Percentiles rank a stretch among this genome's conserved stretches.
These are phyloP conservation scores for Triticum dicoccoides DNA, from an alignment of 176 grass and related monocot species.

Conservation along the genomic window DNA sequence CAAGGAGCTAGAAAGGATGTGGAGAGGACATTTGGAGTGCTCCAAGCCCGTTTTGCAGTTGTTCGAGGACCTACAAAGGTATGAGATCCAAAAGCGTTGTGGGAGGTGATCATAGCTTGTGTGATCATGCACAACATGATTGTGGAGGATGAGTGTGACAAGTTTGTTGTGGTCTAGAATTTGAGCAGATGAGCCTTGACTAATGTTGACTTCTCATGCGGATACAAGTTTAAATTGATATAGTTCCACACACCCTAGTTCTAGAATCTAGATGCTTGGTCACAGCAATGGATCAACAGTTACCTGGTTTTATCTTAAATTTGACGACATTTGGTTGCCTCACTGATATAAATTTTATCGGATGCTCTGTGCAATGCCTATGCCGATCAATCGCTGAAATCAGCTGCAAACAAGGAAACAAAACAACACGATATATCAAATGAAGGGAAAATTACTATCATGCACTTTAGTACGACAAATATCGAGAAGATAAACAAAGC, in stretches of 20 bases:
- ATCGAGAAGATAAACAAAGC: neutral
- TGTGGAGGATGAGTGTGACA: no score
- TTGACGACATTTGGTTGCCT: constrained; percentile 81
- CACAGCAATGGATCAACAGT: neutral
- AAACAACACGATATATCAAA: neutral
- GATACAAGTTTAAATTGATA: neutral
- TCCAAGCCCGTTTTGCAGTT: no score
- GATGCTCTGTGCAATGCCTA: constrained; percentile 86
- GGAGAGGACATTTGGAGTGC: no score
- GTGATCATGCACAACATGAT: no score
- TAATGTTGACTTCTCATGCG: neutral
- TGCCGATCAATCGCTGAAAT: constrained; percentile 87
- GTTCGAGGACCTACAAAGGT: no score
- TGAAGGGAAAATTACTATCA: neutral
- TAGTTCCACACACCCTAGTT: neutral
- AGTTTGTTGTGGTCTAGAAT: no score
- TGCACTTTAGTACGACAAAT: neutral
- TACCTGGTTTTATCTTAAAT: constrained; percentile 99
- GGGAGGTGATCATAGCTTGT: no score
- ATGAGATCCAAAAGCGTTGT: no score
- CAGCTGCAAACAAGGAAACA: constrained; percentile 50
- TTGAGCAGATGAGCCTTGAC: neutral
- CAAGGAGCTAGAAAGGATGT: no score
- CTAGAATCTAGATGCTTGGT: constrained; percentile 8
- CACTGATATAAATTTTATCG: constrained; percentile 95